Evolutionary conservation across 1,284 basidiomycete species (phyloP).

Genomic region (Cryptococcus sp.): DNA sequence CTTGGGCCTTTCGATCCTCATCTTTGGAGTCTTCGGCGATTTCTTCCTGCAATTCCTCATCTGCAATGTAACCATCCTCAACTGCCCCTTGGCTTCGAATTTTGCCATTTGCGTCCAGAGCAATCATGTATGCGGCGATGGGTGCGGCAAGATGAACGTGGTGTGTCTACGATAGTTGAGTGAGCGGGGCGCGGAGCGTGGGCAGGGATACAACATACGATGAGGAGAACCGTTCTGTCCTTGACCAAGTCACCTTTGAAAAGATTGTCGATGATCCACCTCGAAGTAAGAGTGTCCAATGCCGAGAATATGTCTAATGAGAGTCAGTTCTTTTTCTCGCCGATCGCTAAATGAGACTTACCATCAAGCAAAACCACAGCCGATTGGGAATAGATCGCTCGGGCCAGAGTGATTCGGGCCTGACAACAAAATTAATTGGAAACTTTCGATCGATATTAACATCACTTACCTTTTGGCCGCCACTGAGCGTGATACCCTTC

Average conservation of each 20-base stretch:
- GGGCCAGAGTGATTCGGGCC: slow-evolving; percentile 70
- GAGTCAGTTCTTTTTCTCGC: slow-evolving; percentile 1
- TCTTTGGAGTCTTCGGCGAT: slow-evolving; percentile 39
- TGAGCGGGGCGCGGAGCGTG: too few species aligned
- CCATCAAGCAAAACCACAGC: slow-evolving; percentile 62
- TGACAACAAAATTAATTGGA: too few species aligned
- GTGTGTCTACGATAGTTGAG: slow-evolving; percentile 60
- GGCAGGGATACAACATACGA: slow-evolving; percentile 60
- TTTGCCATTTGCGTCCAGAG: slow-evolving; percentile 60
- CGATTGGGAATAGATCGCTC: slow-evolving; percentile 68
- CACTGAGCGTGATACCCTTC: slow-evolving; percentile 58
- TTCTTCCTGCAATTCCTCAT: slow-evolving; percentile 48
- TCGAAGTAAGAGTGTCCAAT: slow-evolving; percentile 64
- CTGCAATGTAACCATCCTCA: slow-evolving; percentile 26
- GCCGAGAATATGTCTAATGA: slow-evolving; percentile 60
- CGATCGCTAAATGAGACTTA: slow-evolving; percentile 18
- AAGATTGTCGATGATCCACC: slow-evolving; percentile 74
- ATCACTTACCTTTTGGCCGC: slow-evolving; percentile 58
- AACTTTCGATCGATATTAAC: too few species aligned
- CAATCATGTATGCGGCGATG: slow-evolving; percentile 65
- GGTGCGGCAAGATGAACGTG: slow-evolving; percentile 68
- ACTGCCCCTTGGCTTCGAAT: slow-evolving; percentile 46
- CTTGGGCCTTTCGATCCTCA: slow-evolving; percentile 46
- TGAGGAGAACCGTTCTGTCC: slow-evolving; percentile 69
- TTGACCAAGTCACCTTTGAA: slow-evolving; percentile 68